A percentile compares a stretch with the other conserved stretches of the same genome.
Conservation (phyloP, 1,284 basidiomycete species). For the Ganoderma sinense region DNA sequence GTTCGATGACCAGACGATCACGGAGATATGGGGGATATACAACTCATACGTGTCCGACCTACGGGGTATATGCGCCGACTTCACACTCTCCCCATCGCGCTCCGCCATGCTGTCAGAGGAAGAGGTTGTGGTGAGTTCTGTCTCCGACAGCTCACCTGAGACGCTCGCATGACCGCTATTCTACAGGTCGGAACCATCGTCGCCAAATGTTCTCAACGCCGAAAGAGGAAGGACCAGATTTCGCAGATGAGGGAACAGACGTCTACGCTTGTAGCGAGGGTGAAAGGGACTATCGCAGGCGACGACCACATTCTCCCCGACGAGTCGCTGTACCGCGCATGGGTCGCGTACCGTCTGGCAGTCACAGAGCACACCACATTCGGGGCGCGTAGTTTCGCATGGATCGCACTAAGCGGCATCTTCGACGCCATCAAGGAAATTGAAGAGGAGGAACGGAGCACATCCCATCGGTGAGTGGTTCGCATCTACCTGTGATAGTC, state of each 20-base stretch:
- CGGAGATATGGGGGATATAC: slow-evolving; percentile 47
- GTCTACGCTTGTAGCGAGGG: slow-evolving; percentile 53
- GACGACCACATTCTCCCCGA: slow-evolving; percentile 49
- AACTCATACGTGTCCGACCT: slow-evolving; percentile 55
- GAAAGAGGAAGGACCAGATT: slow-evolving; percentile 59
- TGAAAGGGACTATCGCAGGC: slow-evolving; percentile 55
- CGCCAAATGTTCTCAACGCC: slow-evolving; percentile 64
- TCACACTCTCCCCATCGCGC: slow-evolving; percentile 53
- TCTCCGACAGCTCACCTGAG: too few species aligned
- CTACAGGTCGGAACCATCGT: slow-evolving; percentile 61
- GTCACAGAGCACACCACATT: slow-evolving; percentile 48
- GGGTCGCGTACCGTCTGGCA: slow-evolving; percentile 60
- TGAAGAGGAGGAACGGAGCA: slow-evolving; percentile 38
- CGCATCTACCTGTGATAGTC: background rate
- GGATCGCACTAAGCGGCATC: slow-evolving; percentile 61
- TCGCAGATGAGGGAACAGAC: slow-evolving; percentile 62
- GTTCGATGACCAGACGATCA: slow-evolving; percentile 31
- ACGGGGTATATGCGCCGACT: slow-evolving; percentile 53
- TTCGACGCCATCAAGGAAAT: slow-evolving; percentile 52
- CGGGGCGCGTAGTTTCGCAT: slow-evolving; percentile 67
- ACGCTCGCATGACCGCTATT: background rate
- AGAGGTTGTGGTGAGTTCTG: slow-evolving; percentile 52
- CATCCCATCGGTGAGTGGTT: slow-evolving; percentile 4
- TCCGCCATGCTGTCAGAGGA: slow-evolving; percentile 61
- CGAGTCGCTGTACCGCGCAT: slow-evolving; percentile 52